A percentile compares a stretch with the other conserved stretches of the same genome.
These are phyloP conservation scores for Lentinula aciculospora DNA, from an alignment of 768 basidiomycete genomes.

Conservation along the genomic window DNA sequence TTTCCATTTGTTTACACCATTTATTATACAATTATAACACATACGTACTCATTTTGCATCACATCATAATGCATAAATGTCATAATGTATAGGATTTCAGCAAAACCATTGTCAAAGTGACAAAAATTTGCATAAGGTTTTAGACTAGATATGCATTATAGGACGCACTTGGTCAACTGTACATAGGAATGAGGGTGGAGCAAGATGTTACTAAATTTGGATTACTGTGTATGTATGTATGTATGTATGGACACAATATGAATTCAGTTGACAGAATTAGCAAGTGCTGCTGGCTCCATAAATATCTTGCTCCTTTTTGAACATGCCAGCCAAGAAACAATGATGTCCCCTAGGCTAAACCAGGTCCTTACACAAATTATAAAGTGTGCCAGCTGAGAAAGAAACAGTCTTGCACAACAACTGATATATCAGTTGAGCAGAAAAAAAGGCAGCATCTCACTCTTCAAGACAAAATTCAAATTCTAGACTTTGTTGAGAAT, in stretches of 20 bases:
- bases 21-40: too few species aligned
- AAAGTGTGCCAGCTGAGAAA: too few species aligned
- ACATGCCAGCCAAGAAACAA: too few species aligned
- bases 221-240: background rate
- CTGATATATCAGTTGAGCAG: background rate
- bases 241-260: too few species aligned
- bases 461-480: conserved; percentile 8
- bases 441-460: conserved; percentile 3
- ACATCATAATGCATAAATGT: background rate
- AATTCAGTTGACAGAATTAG: too few species aligned
- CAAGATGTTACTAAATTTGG: background rate
- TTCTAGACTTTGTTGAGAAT: conserved; percentile 1
- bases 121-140: background rate
- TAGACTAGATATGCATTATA: background rate
- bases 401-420: background rate
- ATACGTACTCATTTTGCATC: too few species aligned
- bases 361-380: too few species aligned
- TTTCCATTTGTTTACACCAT: too few species aligned
- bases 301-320: too few species aligned
- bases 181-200: background rate
- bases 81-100: background rate
- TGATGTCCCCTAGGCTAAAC: too few species aligned
- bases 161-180: background rate
- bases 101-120: too few species aligned
- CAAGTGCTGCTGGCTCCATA: too few species aligned